phyloP scores from a whole-genome alignment of 345 rosid genomes.

The Eucalyptus coolabah region DNA sequence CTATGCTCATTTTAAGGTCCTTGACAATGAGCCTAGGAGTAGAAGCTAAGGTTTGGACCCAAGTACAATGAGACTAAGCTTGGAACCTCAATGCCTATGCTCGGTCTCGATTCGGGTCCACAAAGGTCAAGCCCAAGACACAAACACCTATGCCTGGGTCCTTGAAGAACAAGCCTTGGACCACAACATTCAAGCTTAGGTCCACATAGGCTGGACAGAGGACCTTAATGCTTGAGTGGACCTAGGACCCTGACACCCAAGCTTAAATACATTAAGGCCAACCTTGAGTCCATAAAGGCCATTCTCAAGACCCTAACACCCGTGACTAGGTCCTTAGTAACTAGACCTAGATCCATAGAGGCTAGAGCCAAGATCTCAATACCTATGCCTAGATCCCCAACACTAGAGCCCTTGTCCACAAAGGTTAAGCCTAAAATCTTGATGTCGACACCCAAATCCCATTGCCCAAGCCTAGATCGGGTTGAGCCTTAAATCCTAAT shows the following conservation, averaged over 20 bases:
- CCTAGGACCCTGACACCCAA: background rate
- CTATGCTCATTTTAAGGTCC: background rate
- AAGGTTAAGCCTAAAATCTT: background rate
- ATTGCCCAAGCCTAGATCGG: too few species aligned
- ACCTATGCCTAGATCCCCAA: background rate
- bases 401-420: background rate
- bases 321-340: background rate
- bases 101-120: background rate
- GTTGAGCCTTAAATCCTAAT: too few species aligned
- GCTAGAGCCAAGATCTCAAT: background rate
- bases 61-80: background rate
- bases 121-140: background rate
- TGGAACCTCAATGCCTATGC: background rate
- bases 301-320: background rate
- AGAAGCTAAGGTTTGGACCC: background rate
- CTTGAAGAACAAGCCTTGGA: background rate
- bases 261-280: background rate
- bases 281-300: background rate
- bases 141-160: background rate
- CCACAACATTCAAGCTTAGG: background rate
- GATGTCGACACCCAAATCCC: too few species aligned
- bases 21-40: background rate
- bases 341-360: background rate
- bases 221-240: background rate
- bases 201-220: background rate